Base-by-base conservation (phyloP, 202 grass and related monocot genomes). In the Brachypodium distachyon region DNA sequence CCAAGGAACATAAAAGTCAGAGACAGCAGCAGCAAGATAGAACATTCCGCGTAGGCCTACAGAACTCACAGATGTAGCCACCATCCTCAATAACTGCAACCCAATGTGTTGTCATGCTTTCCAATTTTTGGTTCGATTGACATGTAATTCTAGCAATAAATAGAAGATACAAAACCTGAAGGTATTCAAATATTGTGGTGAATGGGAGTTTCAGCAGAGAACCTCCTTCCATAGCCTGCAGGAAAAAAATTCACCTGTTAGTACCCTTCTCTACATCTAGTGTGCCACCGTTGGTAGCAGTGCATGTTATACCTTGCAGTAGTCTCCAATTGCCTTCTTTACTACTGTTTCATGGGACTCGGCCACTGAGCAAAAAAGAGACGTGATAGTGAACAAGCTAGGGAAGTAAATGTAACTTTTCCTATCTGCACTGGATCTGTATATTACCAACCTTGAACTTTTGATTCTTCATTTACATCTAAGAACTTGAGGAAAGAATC, bases 121-220 rank as follows among this genome's bases (percentile, higher is more conserved):
- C 51, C 9, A 53, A 31, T 18, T 23, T 61, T 60, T 57, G 5
- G 12, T 43, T 9, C 32, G 4, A 51, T 1, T 17, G 5, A 26
- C 25, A 41, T 72, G 23, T 59, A 18, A 53, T 49, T 77, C 5
- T 62, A 61, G 7, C n/a, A 53, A 79, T 21, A 34, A 78, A 39
- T 14, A 11, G 4, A 54, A 46, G 10, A 11, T 74, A 47, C 13
- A 73, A 39, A 17, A 97, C 94, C 94, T 97, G 94, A 72, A 97
- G 91, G 76, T 97, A 97, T 72, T 97, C 94, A 77, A 97, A 97
- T 71, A 97, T 94, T 25, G 91, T 94, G 21, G 94, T 94, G 84
- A 97, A 97, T 46, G 91, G 77, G 74, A 97, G 25, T 92, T 97
- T 97, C 72, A 97, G 89, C 82, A 97, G 79, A 49, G 88, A 73